Evolutionary conservation across 2,329 filamentous ascomycete species (phyloP).

Genomic region (Diplodia seriata): DNA sequence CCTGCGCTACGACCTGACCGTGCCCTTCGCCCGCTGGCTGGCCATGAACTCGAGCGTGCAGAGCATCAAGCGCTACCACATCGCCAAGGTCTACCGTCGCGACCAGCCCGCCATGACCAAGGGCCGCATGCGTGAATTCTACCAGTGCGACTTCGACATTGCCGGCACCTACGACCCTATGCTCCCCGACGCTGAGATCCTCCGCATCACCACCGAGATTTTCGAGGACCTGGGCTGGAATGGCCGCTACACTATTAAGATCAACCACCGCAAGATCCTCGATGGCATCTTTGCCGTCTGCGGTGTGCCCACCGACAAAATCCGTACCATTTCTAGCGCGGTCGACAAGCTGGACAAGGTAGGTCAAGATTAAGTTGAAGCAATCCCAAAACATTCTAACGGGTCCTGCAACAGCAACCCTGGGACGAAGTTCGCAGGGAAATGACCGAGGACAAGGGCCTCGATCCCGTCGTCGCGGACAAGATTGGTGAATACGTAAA

Average conservation of each 20-base stretch:
- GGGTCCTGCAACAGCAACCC: constrained; percentile 55
- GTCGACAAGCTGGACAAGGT: constrained; percentile 96
- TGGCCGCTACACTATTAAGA: constrained; percentile 81
- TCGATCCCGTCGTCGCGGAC: constrained; percentile 78
- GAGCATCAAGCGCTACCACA: constrained; percentile 92
- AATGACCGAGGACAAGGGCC: constrained; percentile 91
- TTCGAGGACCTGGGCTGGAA: constrained; percentile 81
- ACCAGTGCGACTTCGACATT: constrained; percentile 97
- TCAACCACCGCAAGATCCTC: constrained; percentile 93
- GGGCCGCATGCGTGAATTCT: constrained; percentile 93
- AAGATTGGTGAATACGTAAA: constrained; percentile 86
- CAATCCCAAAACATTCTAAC: not conserved
- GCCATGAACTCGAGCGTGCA: constrained; percentile 86
- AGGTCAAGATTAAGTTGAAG: not conserved
- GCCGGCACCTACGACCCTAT: constrained; percentile 87
- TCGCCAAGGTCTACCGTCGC: constrained; percentile 87
- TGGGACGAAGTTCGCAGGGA: constrained; percentile 91
- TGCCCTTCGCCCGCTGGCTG: constrained; percentile 89
- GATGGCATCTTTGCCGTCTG: constrained; percentile 92
- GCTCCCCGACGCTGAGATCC: constrained; percentile 89
- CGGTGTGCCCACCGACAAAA: constrained; percentile 85
- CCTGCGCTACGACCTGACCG: constrained; percentile 84
- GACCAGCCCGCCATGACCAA: constrained; percentile 88
- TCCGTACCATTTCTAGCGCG: constrained; percentile 86
- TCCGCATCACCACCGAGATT: constrained; percentile 83